Evolutionary conservation across 2,329 filamentous ascomycete genomes (phyloP).

Genomic region (Parastagonospora nodorum): DNA sequence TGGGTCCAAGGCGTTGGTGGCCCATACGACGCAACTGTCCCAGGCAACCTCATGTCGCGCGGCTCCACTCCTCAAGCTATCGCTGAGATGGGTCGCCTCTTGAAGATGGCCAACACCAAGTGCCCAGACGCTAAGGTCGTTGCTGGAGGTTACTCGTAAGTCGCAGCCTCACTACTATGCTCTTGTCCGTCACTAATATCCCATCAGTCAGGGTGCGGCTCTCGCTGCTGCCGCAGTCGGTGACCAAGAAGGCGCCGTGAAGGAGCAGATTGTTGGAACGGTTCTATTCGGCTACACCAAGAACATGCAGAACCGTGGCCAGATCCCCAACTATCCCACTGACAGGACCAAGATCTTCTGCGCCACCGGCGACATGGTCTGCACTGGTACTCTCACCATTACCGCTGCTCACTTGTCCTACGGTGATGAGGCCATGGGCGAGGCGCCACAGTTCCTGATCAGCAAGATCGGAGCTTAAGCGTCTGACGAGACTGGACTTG

Average conservation of each 20-base stretch:
- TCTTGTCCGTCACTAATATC: neutral
- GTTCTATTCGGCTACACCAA: conserved; percentile 50
- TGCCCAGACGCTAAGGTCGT: conserved; percentile 48
- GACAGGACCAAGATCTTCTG: conserved; percentile 45
- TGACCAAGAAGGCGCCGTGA: conserved; percentile 28
- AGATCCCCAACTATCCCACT: conserved; percentile 41
- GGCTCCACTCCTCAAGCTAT: conserved; percentile 44
- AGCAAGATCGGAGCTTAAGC: conserved; percentile 16
- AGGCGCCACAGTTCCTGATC: conserved; percentile 35
- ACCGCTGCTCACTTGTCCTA: conserved; percentile 43
- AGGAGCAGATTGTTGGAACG: conserved; percentile 42
- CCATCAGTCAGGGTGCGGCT: conserved; percentile 46
- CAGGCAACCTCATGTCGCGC: conserved; percentile 37
- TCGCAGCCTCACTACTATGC: neutral
- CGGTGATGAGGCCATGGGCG: conserved; percentile 22
- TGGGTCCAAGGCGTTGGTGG: conserved; percentile 43
- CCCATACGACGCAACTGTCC: conserved; percentile 42
- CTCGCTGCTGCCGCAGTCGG: conserved; percentile 44
- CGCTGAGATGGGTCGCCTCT: conserved; percentile 39
- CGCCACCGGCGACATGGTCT: conserved; percentile 42
- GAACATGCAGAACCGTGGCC: conserved; percentile 45
- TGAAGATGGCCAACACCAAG: conserved; percentile 43
- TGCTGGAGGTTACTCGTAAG: conserved; percentile 50
- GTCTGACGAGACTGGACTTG: neutral
- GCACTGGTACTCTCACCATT: conserved; percentile 40